phyloP scores from a whole-genome alignment of 1,284 basidiomycete genomes.

The Coniferiporia sulphurascens region DNA sequence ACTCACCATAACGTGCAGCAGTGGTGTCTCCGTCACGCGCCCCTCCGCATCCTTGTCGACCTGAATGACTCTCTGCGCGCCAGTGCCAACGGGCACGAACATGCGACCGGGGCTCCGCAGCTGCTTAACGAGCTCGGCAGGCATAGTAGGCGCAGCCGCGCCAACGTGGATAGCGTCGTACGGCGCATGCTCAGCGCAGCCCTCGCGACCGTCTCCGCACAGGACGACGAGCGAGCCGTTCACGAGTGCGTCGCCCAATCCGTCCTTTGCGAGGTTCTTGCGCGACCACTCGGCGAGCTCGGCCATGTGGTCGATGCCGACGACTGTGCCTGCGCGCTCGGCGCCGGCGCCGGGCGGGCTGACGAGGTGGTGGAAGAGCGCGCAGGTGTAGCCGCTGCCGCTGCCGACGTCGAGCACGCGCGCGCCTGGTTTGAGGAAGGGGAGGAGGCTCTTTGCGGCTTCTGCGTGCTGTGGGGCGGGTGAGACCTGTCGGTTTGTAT shows the following conservation, averaged over 20 bases:
- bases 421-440: conserved; percentile 63
- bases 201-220: conserved; percentile 78
- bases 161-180: conserved; percentile 94
- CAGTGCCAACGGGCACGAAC: conserved; percentile 87
- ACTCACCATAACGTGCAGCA: conserved; percentile 81
- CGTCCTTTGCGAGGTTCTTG: conserved; percentile 67
- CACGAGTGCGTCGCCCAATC: conserved; percentile 50
- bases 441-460: conserved; percentile 68
- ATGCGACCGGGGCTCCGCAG: conserved; percentile 83
- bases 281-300: conserved; percentile 71
- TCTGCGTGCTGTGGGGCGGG: conserved; percentile 64
- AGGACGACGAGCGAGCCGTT: conserved; percentile 57
- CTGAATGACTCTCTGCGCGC: conserved; percentile 61
- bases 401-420: conserved; percentile 79
- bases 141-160: conserved; percentile 81
- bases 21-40: conserved; percentile 54
- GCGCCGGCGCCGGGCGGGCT: conserved; percentile 31
- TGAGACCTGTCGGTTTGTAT: neutral
- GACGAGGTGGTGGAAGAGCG: conserved; percentile 75
- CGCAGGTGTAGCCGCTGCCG: conserved; percentile 75
- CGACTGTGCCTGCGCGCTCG: conserved; percentile 53
- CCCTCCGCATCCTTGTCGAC: conserved; percentile 81
- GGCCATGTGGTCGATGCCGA: conserved; percentile 91
- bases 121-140: conserved; percentile 71
- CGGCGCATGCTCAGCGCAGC: conserved; percentile 50